These are phyloP conservation scores for Cicer yamashitae DNA, from an alignment of 306 rosid genomes.

Conservation along the genomic window DNA sequence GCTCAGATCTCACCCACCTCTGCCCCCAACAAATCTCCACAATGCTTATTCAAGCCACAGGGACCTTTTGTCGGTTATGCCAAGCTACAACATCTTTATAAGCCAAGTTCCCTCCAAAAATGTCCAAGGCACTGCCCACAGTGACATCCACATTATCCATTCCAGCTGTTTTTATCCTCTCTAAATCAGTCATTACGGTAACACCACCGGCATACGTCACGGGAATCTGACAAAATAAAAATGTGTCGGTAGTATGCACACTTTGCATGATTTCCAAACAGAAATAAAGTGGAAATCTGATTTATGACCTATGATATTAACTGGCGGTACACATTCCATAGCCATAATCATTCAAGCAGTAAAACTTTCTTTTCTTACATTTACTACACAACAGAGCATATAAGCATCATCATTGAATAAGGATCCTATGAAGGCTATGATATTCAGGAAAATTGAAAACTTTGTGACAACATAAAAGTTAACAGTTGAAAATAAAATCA, in stretches of 20 bases:
- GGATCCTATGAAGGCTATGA: neutral
- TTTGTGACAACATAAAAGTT: conserved; percentile 21
- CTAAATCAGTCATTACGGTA: conserved; percentile 79
- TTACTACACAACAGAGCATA: conserved; percentile 1
- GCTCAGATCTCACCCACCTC: neutral
- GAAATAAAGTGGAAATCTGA: conserved; percentile 19
- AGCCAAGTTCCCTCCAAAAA: conserved; percentile 74
- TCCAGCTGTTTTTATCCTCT: conserved; percentile 78
- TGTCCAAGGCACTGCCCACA: conserved; percentile 89
- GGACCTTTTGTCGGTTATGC: conserved; percentile 67
- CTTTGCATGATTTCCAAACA: conserved; percentile 14
- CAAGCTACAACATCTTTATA: conserved; percentile 78
- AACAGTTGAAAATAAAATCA: conserved; percentile 26
- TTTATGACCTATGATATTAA: neutral
- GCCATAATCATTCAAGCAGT: conserved; percentile 3
- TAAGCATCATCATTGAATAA: neutral
- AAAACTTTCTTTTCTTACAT: neutral
- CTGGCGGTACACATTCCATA: neutral
- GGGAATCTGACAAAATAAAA: conserved; percentile 69
- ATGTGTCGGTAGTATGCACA: conserved; percentile 17
- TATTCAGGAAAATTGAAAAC: conserved; percentile 16
- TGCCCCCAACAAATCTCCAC: neutral
- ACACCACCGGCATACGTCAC: conserved; percentile 96
- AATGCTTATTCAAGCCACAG: conserved; percentile 45
- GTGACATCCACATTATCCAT: conserved; percentile 76